Evolutionary conservation across 345 rosid genomes (phyloP).

Genomic region (Salix arbutifolia): DNA sequence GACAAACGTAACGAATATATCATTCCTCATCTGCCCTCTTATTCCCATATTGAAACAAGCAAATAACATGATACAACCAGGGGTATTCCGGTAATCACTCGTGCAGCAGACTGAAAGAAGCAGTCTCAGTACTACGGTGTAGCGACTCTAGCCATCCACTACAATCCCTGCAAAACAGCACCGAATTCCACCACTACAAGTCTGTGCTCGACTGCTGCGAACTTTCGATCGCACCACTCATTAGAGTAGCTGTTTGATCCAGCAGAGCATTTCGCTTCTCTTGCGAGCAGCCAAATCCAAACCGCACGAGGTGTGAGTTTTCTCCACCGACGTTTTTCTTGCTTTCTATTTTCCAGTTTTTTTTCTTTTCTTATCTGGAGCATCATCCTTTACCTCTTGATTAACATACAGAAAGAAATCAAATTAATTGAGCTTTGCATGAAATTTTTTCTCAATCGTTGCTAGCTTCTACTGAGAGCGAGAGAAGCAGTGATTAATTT

Average conservation of each 20-base stretch:
- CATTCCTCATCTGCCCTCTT: background rate
- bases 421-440: background rate
- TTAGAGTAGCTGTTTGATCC: background rate
- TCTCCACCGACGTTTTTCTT: background rate
- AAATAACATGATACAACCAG: background rate
- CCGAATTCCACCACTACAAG: background rate
- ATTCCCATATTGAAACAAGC: background rate
- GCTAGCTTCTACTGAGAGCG: background rate
- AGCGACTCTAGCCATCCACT: background rate
- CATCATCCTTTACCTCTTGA: background rate
- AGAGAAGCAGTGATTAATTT: background rate
- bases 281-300: background rate
- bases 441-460: background rate
- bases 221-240: background rate
- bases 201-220: background rate
- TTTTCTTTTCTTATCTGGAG: too few species aligned
- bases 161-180: background rate
- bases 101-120: background rate
- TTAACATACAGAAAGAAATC: background rate
- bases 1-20: background rate
- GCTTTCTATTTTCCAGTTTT: background rate
- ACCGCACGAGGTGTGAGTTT: background rate
- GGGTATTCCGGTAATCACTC: background rate
- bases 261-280: background rate
- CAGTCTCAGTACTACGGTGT: background rate